Evolutionary conservation across 2,329 filamentous ascomycete species (phyloP), one percentile per base, ranked within the genome.

Genomic region (Cladosporium sp.): DNA sequence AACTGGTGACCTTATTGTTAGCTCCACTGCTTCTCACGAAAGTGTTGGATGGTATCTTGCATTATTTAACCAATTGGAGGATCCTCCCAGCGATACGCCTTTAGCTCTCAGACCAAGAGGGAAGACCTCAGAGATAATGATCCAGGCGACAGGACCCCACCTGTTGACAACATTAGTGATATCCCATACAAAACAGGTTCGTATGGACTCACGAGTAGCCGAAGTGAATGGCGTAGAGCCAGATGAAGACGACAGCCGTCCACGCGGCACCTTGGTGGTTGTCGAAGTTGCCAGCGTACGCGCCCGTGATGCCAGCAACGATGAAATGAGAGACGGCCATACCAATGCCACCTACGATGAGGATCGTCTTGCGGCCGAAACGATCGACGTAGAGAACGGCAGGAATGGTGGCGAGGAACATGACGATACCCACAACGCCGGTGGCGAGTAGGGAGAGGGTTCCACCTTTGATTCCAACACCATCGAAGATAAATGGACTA

Each of bases 191-290:
- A 3, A 34, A 34, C 30, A 42, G 8, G 6, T 30, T 28, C 5
- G 15, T 14, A n/a, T 3, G 11, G 2, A 52, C 52, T 56, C 28
- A 56, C 54, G 83, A 86, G 70, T 89, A 90, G 28, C 86, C 88
- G 66, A 91, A 92, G 69, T 89, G 82, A 34, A 88, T 76, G 19
- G 88, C 83, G 63, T 88, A 91, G 1, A 91, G 78, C 88, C 88
- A 91, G 8, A 89, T 84, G 80, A 89, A 87, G 55, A 72, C 78
- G 3, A 83, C 86, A 0, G 86, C 81, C 3, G 76, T 87, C 88
- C 89, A 92, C 1, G 88, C 88, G 0, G 86, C 85, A 0, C 80
- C 82, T 6, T 77, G 52, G 19, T 55, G 25, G 25, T 42, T 42
- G 6, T n/a, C 38, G 15, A 86, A 91, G 4, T 77, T 72, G 60